phyloP scores from a whole-genome alignment of 1,139 yeast genomes.

The Meyerozyma carpophila region DNA sequence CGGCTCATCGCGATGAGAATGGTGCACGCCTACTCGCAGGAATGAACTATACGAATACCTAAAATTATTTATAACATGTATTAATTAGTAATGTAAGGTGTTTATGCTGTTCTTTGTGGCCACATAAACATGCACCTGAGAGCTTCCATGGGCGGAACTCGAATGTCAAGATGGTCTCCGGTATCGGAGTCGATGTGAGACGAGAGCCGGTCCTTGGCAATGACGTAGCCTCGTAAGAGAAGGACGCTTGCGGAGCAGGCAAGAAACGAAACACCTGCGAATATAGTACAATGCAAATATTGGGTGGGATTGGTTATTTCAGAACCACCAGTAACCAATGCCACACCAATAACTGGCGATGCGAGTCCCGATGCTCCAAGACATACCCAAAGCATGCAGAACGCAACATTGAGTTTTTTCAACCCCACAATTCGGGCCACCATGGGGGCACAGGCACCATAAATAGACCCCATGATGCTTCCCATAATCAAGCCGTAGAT shows the following conservation, averaged over 20 bases:
- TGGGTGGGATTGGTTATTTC: constrained; percentile 31
- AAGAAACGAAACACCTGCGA: constrained; percentile 48
- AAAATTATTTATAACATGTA: not conserved
- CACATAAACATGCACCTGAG: constrained; percentile 4
- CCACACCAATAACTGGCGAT: constrained; percentile 51
- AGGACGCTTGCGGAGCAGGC: constrained; percentile 34
- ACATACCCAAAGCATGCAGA: constrained; percentile 44
- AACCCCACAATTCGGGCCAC: constrained; percentile 42
- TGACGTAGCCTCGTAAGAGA: constrained; percentile 43
- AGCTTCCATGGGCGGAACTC: not conserved
- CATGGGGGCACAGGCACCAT: constrained; percentile 10
- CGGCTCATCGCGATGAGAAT: not conserved
- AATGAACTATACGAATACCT: not conserved
- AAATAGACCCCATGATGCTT: constrained; percentile 44
- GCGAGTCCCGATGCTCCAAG: constrained; percentile 42
- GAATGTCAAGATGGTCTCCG: not conserved
- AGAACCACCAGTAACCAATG: constrained; percentile 31
- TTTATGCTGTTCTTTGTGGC: constrained; percentile 7
- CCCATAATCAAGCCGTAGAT: constrained; percentile 45
- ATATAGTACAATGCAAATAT: constrained; percentile 46
- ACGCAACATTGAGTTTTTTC: constrained; percentile 41
- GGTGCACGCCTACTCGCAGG: not conserved
- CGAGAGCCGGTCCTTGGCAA: constrained; percentile 34
- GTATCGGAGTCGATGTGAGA: not conserved
- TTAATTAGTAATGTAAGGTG: not conserved